Conservation (phyloP, 1,284 basidiomycete species). For the Ceratobasidium sp. region DNA sequence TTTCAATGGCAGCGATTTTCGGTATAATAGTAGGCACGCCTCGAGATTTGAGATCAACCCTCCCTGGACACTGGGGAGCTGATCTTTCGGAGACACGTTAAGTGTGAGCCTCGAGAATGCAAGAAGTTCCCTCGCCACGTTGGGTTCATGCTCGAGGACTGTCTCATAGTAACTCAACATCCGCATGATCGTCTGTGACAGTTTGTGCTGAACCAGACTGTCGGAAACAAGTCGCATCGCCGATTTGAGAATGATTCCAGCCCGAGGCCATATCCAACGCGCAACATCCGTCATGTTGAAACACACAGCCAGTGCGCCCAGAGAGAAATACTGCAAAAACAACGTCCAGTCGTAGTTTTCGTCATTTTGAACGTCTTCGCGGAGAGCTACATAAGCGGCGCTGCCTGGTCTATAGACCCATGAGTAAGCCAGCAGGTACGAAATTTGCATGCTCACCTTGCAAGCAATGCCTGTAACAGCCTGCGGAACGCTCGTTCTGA, state of each 20-base stretch:
- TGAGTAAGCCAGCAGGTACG: not conserved
- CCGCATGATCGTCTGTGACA: not conserved
- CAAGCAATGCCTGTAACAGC: not conserved
- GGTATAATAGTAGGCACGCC: not conserved
- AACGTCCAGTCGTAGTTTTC: not conserved
- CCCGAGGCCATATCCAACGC: not conserved
- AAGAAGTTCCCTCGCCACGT: not conserved
- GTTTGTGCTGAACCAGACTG: too few relatives aligned
- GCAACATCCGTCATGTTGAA: not conserved
- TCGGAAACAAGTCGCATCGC: not conserved
- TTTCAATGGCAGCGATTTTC: not conserved
- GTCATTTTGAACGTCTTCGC: not conserved
- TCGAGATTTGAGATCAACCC: not conserved
- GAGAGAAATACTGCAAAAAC: not conserved
- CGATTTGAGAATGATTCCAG: not conserved
- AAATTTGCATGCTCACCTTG: not conserved
- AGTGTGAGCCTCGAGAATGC: not conserved
- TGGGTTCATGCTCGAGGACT: not conserved
- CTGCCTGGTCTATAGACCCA: not conserved
- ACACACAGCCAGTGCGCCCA: not conserved
- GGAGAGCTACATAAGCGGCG: not conserved
- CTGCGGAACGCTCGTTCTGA: not conserved
- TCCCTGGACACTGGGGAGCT: too few relatives aligned
- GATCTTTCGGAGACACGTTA: not conserved
- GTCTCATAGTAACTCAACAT: not conserved